Conservation (phyloP, 352 stramenopile species). For the Phytophthora lateralis region DNA sequence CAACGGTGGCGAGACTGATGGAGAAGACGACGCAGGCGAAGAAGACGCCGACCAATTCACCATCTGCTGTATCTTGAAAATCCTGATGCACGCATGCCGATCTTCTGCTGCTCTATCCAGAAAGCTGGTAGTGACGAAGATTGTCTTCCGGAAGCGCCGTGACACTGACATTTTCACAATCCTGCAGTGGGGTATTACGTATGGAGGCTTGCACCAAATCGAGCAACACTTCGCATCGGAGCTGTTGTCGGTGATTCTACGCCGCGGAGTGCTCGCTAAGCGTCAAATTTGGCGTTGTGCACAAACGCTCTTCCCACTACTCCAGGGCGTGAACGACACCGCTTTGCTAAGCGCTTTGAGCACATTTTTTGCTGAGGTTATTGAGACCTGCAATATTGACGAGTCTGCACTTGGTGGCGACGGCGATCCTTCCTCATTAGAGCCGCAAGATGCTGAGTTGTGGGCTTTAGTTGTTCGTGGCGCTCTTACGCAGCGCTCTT, state of each 20-base stretch:
- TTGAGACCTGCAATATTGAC: conserved; percentile 63
- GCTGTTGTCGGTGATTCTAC: conserved; percentile 65
- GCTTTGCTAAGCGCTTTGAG: conserved; percentile 57
- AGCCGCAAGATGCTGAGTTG: conserved; percentile 38
- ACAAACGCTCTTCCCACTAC: conserved; percentile 49
- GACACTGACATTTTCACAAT: conserved; percentile 54
- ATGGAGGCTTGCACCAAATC: conserved; percentile 38
- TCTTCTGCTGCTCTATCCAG: conserved; percentile 69
- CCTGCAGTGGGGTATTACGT: conserved; percentile 37
- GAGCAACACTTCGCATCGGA: conserved; percentile 75
- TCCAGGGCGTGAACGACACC: conserved; percentile 41
- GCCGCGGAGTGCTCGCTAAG: conserved; percentile 55
- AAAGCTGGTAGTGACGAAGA: conserved; percentile 49
- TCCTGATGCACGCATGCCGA: conserved; percentile 67
- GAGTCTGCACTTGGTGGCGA: conserved; percentile 29
- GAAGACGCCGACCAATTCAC: conserved; percentile 74
- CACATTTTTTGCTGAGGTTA: conserved; percentile 68
- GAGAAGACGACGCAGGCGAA: conserved; percentile 43
- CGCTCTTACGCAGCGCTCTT: conserved; percentile 36
- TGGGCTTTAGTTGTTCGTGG: conserved; percentile 60
- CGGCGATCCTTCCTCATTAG: conserved; percentile 14
- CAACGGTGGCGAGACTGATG: conserved; percentile 26
- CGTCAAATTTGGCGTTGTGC: conserved; percentile 57
- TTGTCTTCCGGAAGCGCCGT: conserved; percentile 27
- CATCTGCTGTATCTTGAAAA: conserved; percentile 75